A percentile compares a stretch with the other conserved stretches of the same genome.
phyloP scores from a whole-genome alignment of 2,329 filamentous ascomycete genomes.

The Penicillium psychrosexuale region DNA sequence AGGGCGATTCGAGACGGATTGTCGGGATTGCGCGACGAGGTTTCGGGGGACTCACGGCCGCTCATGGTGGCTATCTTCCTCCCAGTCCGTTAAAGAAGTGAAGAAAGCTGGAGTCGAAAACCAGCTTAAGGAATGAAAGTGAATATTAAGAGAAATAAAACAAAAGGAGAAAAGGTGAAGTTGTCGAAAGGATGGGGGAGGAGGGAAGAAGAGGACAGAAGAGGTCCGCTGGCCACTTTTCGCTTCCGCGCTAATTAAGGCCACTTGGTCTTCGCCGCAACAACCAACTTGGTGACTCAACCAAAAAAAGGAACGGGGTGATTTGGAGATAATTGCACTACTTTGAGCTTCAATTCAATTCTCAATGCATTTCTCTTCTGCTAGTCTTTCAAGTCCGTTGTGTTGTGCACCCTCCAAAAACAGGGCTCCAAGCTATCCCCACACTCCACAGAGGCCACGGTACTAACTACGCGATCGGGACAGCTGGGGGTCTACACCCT shows the following conservation, averaged over 20 bases:
- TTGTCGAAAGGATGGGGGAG: conserved; percentile 24
- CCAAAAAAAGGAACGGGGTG: not conserved
- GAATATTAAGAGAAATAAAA: conserved; percentile 26
- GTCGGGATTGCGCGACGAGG: conserved; percentile 27
- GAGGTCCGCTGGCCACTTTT: conserved; percentile 39
- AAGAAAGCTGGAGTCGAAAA: conserved; percentile 31
- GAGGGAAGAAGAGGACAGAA: conserved; percentile 26
- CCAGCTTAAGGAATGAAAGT: conserved; percentile 37
- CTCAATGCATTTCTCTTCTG: not conserved
- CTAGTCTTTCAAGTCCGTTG: not conserved
- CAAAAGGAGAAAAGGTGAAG: conserved; percentile 21
- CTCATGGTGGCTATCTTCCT: conserved; percentile 53
- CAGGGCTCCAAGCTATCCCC: conserved; percentile 5
- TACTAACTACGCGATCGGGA: conserved; percentile 7
- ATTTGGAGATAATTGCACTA: not conserved
- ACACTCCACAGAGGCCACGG: conserved; percentile 11
- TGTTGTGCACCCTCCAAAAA: not conserved
- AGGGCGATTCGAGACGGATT: conserved; percentile 12
- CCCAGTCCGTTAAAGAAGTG: conserved; percentile 31
- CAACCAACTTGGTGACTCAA: conserved; percentile 17
- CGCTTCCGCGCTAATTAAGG: conserved; percentile 39
- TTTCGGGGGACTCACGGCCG: conserved; percentile 51
- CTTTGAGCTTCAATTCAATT: not conserved
- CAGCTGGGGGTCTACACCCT: not conserved
- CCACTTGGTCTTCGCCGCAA: conserved; percentile 37